Base-by-base conservation (phyloP, 352 stramenopile genomes). In the Pythium rishiriense region DNA sequence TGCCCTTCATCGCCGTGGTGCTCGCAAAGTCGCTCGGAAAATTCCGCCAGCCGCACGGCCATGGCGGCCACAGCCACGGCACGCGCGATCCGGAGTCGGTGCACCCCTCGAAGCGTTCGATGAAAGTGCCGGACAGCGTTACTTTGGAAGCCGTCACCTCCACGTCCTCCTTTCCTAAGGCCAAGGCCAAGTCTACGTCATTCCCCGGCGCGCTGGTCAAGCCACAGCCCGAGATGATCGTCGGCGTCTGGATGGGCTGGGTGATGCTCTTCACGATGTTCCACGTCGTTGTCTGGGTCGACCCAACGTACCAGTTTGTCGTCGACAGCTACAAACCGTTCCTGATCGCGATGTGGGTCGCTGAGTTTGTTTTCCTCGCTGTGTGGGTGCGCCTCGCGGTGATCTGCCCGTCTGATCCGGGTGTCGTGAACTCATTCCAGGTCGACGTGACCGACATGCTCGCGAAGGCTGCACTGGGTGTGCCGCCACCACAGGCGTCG, bases 171-270 rank as follows among this genome's bases (percentile, higher is more conserved):
- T 29, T 6, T 64, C 48, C 41, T 19, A 55, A 43, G 41, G 50
- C 33, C n/a, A 60, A 57, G 25, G 2, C 41, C 12, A 10, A 6
- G 15, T 14, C 37, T 12, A 11, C 62, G 11, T 33, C 35, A 10
- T 64, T 70, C 67, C 45, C 74, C 4, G 54, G 62, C 35, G 61
- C 60, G 21, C 54, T 90, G 5, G 53, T 70, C 3, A 80, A 78
- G 43, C 65, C 79, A 14, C 81, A 90, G 33, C 77, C 81, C 0
- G 84, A 93, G 70, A 76, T 82, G 22, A 75, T 83, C 3, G 88
- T 93, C 70, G 84, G 80, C n/a, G 85, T 93, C 50, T 93, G 84
- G 84, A 72, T 88, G 59, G 79, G 72, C 11, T 93, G 82, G 82
- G 73, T 93, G 14, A 25, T 72, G 54, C 64, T 85, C n/a, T 93